Base-by-base conservation (phyloP, 139 green algal genomes). In the Ettlia oleoabundans region DNA sequence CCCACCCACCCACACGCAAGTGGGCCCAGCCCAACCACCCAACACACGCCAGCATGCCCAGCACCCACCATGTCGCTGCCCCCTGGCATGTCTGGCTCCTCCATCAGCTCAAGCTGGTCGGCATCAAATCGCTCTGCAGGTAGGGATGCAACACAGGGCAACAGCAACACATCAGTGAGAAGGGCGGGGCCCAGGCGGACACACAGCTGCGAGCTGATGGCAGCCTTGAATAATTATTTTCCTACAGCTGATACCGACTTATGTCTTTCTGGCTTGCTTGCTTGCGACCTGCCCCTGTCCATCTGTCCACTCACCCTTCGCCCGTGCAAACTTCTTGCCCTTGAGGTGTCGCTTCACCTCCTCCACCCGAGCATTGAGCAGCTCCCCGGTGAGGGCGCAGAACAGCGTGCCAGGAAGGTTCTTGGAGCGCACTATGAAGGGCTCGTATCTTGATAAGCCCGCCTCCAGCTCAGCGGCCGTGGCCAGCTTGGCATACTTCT, bases 391-490 rank as follows among this genome's bases (percentile, higher is more conserved):
- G 37, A 96, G 76, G 18, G 91, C 86, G 47, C 93, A 96, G 85
- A 93, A 96, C 37, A 96, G 80, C 90, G 93, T 94, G 62, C 87
- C 75, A 85, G 89, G 90, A 82, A 96, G 93, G 73, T 96, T 96
- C 4, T 86, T 91, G 58, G 86, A 93, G 24, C 85, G 80, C 1
- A 91, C 64, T 15, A 96, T 87, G 83, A 95, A 95, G 24, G 93
- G 93, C 78, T 95, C 92, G 76, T 95, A 96, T 66, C 92, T 92
- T 15, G 51, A 22, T n/a, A 95, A 37, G 7, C 32, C 32, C 5
- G 64, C 52, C 6, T 83, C 78, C 35, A 81, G 51, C 52, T 90
- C 68, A 24, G 69, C 80, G 3, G 74, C 69, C 21, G 73, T 74
- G 52, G 64, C 84, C 38, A 88, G 78, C 76, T 78, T 78, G 32